phyloP scores from a whole-genome alignment of 2,329 filamentous ascomycete genomes.

The Diaporthe caulivora region DNA sequence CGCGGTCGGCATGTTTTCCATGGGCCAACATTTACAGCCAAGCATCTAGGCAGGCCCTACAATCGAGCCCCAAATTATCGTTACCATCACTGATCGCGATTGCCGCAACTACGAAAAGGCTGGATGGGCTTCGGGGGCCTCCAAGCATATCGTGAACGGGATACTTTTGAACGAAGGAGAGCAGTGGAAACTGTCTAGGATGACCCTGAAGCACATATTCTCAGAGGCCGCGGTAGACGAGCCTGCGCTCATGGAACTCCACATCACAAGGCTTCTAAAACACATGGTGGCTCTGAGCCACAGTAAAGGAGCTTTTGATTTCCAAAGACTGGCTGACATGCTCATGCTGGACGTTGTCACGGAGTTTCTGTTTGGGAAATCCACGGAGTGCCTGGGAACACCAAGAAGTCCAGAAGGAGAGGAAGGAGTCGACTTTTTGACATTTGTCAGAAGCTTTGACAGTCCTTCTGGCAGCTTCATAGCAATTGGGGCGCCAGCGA shows the following conservation, averaged over 20 bases:
- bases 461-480: slow-evolving; percentile 35
- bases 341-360: slow-evolving; percentile 38
- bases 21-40: slow-evolving; percentile 32
- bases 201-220: slow-evolving; percentile 35
- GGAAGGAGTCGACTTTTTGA: slow-evolving; percentile 28
- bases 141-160: slow-evolving; percentile 36
- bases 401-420: neutral
- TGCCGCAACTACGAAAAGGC: slow-evolving; percentile 35
- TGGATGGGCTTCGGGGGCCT: slow-evolving; percentile 33
- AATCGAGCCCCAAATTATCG: slow-evolving; percentile 37
- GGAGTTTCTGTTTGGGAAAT: slow-evolving; percentile 38
- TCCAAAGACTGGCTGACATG: slow-evolving; percentile 32
- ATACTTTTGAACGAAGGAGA: slow-evolving; percentile 37
- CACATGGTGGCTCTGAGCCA: slow-evolving; percentile 6
- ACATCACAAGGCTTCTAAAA: slow-evolving; percentile 27
- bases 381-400: slow-evolving; percentile 19
- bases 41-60: neutral
- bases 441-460: slow-evolving; percentile 35
- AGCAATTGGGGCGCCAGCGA: slow-evolving; percentile 33
- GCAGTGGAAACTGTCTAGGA: slow-evolving; percentile 33
- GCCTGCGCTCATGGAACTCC: slow-evolving; percentile 33
- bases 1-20: slow-evolving; percentile 25
- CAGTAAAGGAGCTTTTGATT: slow-evolving; percentile 1
- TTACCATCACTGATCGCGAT: slow-evolving; percentile 9
- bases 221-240: slow-evolving; percentile 7